phyloP scores from a whole-genome alignment of 768 basidiomycete species.

The Daedaleopsis sinensis region DNA sequence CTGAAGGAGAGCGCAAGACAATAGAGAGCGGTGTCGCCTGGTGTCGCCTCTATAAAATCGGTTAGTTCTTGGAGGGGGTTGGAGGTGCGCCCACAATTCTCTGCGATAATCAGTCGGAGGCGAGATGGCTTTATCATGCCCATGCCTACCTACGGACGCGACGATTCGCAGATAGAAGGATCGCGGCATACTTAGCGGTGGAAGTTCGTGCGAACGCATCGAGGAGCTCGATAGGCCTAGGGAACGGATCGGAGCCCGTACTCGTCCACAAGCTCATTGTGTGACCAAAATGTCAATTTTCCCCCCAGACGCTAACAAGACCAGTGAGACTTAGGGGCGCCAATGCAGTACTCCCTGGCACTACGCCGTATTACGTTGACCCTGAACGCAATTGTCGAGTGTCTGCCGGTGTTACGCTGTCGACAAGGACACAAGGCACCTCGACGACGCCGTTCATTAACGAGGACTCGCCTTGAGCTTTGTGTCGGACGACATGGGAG shows the following conservation, averaged over 20 bases:
- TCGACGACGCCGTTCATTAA: neutral
- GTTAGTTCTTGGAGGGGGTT: neutral
- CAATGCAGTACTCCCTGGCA: neutral
- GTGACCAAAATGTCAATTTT: neutral
- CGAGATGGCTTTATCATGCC: neutral
- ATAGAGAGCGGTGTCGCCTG: neutral
- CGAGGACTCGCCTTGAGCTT: neutral
- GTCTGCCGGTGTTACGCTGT: neutral
- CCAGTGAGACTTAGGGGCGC: neutral
- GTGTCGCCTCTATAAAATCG: neutral
- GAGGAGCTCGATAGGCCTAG: neutral
- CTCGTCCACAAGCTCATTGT: neutral
- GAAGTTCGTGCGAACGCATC: neutral
- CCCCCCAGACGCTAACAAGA: neutral
- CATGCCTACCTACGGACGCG: neutral
- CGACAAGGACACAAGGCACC: neutral
- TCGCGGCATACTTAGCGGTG: neutral
- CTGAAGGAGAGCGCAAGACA: neutral
- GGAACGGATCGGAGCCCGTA: neutral
- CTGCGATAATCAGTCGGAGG: neutral
- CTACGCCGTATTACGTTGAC: neutral
- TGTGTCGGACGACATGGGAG: neutral
- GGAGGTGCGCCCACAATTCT: neutral
- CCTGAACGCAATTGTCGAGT: neutral
- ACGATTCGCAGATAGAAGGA: neutral